Base-by-base conservation (phyloP, 768 basidiomycete genomes). In the Russula olivacea region DNA sequence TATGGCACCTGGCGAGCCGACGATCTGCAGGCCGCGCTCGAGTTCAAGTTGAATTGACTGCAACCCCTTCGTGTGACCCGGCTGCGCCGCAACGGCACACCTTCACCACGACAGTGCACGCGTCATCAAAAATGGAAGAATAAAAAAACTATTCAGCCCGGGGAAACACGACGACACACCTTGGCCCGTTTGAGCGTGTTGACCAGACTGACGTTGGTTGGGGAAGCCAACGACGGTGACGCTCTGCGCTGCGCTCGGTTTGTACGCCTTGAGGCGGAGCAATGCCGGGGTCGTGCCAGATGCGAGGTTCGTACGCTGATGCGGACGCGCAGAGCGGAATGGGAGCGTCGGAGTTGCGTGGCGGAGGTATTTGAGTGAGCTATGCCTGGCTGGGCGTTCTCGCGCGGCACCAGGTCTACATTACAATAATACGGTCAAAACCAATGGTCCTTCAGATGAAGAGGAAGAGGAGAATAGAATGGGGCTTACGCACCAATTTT, bases 1-100 rank as follows among this genome's bases (percentile, higher is more conserved):
- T 2, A 99, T 90, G n/a, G 98, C 93, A 64, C 96, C 97, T 0
- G 97, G 96, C 41, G 94, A 98, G 74, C 98, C 97, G 7, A 98
- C 81, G 40, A 98, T 87, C 60, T 88, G 85, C 70, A 99, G 81
- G 0, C 94, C 93, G 49, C 93, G 90, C 73, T 98, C 96, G 4
- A 99, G 80, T n/a, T n/a, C n/a, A n/a, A n/a, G n/a, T 65, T 92
- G 91, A 6, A 98, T 76, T 8, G 90, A 91, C 74, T 99, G 95
- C 19, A 97, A 77, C 32, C 92, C 89, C 63, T 91, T 90, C 8
- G 96, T 98, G 70, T 94, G 93, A 3, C 96, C 96, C 0, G 97
- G 88, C 69, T 93, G 93, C 11, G 95, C 91, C 15, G 95, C 96
- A 6, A 98, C 93, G 2, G 88, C 86, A 69, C n/a, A 83, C 93